phyloP scores from a whole-genome alignment of 495 filamentous ascomycete species.

The Penicillium samsonianum region DNA sequence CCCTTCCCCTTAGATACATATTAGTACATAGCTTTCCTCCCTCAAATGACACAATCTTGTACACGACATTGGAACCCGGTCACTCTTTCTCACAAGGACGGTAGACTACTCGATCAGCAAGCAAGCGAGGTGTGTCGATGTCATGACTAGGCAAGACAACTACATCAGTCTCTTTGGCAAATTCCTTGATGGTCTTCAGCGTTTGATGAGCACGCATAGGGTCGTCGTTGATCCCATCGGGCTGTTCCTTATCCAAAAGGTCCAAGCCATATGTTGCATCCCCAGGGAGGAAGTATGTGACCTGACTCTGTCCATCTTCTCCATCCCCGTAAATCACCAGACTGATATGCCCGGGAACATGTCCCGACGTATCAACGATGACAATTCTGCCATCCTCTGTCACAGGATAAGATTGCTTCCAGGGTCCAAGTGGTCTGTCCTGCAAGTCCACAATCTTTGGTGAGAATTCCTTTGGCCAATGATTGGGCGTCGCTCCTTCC shows the following conservation, averaged over 20 bases:
- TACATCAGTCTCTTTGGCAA: slow-evolving; percentile 25
- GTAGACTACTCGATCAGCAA: slow-evolving; percentile 19
- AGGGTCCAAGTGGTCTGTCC: slow-evolving; percentile 29
- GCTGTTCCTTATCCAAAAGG: slow-evolving; percentile 28
- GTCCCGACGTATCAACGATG: slow-evolving; percentile 34
- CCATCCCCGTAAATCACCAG: slow-evolving; percentile 26
- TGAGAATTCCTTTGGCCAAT: slow-evolving; percentile 31
- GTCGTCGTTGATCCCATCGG: slow-evolving; percentile 35
- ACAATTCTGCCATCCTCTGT: slow-evolving; percentile 33
- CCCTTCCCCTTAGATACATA: not conserved
- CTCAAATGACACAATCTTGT: not conserved
- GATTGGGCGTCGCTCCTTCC: slow-evolving; percentile 30
- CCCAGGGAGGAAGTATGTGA: slow-evolving; percentile 32
- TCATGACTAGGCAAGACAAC: slow-evolving; percentile 36
- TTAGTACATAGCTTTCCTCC: too few species aligned
- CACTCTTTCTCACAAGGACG: slow-evolving; percentile 6
- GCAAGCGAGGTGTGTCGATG: slow-evolving; percentile 19
- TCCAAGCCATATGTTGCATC: slow-evolving; percentile 35
- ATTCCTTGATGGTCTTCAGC: slow-evolving; percentile 31
- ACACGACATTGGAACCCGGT: not conserved
- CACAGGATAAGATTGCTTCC: slow-evolving; percentile 28
- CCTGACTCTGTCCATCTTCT: not conserved
- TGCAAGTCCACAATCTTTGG: slow-evolving; percentile 28
- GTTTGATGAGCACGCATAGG: slow-evolving; percentile 28
- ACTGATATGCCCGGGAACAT: slow-evolving; percentile 33